Base-by-base conservation (phyloP, 2,329 filamentous ascomycete genomes). In the Akanthomyces uredinophilus region DNA sequence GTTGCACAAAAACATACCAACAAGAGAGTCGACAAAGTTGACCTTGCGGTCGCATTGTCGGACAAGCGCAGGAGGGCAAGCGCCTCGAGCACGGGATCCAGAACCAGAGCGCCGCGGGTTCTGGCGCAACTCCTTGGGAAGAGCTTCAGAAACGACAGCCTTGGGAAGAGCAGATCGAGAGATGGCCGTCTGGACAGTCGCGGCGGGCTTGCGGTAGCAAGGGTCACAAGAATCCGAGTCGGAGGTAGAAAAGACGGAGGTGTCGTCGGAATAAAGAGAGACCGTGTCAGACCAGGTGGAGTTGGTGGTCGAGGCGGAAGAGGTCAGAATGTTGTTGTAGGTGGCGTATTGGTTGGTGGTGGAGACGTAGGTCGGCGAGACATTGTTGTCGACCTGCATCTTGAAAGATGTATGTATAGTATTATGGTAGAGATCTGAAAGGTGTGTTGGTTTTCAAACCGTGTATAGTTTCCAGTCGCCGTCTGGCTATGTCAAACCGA, bases 1-100 rank as follows among this genome's bases (percentile, higher is more conserved):
- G 66, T 66, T 66, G 68, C 66, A 65, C 65, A 70, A 72, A 69
- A 74, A 82, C 94, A 91, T 92, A 97, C 94, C 94, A 81, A 97
- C 93, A 75, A 97, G 91, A 76, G 88, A 95, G 77, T 97, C 93
- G 77, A 98, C 94, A 73, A 98, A 97, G 77, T 90, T 93, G 73
- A 91, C 85, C 82, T 96, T 96, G 73, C 93, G 90, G 78, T 97
- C 92, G 71, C 87, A 86, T 80, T 97, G 93, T 70, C 93, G 89
- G 66, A 93, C 83, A 66, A 97, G 84, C 63, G 88, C 78, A 55
- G 94, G 91, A 69, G 90, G 89, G 69, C 84, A 82, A 68, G 84
- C 83, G 67, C 84, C 76, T 69, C 83, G 81, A 63, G 81, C 76
- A 62, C 81, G 79, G 37, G 81, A 75, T 64, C 84, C 83, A 65